Evolutionary conservation across 106 monocot genomes (phyloP).

Genomic region (Triglochin maritima): DNA sequence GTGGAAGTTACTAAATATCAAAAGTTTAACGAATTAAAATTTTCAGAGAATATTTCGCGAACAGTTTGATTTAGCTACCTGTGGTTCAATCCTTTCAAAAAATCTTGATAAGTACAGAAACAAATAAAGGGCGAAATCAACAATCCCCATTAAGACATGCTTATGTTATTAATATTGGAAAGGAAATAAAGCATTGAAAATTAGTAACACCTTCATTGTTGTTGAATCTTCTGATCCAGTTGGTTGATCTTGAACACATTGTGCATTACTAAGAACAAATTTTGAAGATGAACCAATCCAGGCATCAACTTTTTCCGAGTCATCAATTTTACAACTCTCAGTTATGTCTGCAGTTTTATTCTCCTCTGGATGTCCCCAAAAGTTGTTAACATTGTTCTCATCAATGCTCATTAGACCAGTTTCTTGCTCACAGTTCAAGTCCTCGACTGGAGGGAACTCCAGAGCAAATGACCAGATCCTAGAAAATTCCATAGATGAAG

Average conservation of each 20-base stretch:
- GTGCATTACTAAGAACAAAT: conserved; percentile 16
- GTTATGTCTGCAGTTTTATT: conserved; percentile 15
- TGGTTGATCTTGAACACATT: conserved; percentile 17
- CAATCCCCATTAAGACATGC: too few species aligned
- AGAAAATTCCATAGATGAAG: conserved; percentile 70
- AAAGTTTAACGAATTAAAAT: too few species aligned
- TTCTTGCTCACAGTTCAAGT: conserved; percentile 34
- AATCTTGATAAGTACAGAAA: too few species aligned
- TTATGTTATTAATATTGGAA: too few species aligned
- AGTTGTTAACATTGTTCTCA: conserved; percentile 36
- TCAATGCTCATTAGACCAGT: conserved; percentile 61
- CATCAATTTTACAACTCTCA: conserved; percentile 11
- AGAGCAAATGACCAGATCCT: conserved; percentile 61
- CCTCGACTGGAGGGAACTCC: conserved; percentile 31
- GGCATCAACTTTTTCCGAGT: conserved; percentile 25
- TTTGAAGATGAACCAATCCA: conserved; percentile 46
- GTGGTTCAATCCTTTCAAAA: too few species aligned
- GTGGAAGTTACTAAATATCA: too few species aligned
- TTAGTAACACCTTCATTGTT: conserved; percentile 11
- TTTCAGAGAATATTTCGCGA: too few species aligned
- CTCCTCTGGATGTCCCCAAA: conserved; percentile 29
- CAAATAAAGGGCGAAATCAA: too few species aligned
- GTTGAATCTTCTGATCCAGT: conserved; percentile 13
- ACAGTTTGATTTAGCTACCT: too few species aligned
- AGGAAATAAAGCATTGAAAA: neutral